phyloP scores from a whole-genome alignment of 2,329 filamentous ascomycete genomes.

The Daldinia eschscholtzii region DNA sequence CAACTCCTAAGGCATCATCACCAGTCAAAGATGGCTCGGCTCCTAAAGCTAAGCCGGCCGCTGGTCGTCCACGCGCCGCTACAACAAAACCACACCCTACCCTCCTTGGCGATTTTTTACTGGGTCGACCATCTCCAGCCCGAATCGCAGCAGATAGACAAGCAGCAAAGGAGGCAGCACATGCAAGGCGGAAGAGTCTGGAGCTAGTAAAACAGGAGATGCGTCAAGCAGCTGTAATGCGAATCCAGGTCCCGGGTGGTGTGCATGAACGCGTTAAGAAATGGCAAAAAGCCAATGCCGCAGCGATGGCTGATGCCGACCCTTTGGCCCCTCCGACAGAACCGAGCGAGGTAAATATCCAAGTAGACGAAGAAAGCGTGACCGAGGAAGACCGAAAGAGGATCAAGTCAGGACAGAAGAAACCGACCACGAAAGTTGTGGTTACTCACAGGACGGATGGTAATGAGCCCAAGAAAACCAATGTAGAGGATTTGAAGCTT shows the following conservation, averaged over 20 bases:
- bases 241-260: conserved; percentile 72
- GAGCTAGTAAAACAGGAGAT: conserved; percentile 71
- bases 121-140: conserved; percentile 59
- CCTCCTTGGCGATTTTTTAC: conserved; percentile 51
- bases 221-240: conserved; percentile 69
- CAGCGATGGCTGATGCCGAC: conserved; percentile 67
- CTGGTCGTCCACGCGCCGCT: conserved; percentile 48
- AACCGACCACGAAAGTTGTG: conserved; percentile 53
- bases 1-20: conserved; percentile 33
- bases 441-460: conserved; percentile 49
- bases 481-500: conserved; percentile 57
- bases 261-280: conserved; percentile 83
- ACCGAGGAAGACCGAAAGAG: conserved; percentile 71
- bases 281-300: conserved; percentile 85
- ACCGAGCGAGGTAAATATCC: conserved; percentile 71
- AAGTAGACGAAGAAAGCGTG: conserved; percentile 70
- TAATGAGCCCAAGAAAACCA: conserved; percentile 51
- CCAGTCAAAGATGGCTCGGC: conserved; percentile 41
- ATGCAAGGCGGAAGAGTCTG: conserved; percentile 67
- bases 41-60: conserved; percentile 42
- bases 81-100: conserved; percentile 49
- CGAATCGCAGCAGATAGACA: conserved; percentile 63
- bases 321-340: conserved; percentile 67
- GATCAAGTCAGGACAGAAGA: conserved; percentile 67
- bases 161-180: conserved; percentile 54